Base-by-base conservation (phyloP, 768 basidiomycete genomes). In the Suillus lakei region DNA sequence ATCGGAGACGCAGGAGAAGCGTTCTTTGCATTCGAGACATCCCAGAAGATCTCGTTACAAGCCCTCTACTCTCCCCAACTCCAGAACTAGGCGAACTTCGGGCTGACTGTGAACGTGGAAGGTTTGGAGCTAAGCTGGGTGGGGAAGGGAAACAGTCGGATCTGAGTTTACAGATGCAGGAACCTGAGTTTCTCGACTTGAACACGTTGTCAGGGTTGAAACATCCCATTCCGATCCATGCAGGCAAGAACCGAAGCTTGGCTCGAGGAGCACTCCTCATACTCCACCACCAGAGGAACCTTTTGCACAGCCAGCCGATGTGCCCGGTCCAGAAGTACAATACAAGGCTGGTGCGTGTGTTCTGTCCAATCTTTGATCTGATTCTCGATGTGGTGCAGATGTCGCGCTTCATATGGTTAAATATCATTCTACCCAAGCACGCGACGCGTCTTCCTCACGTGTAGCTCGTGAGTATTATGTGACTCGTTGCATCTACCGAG, bases 11-110 rank as follows among this genome's bases (percentile, higher is more conserved):
- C 98, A 1, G 98, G 98, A 5, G 98, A 99, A 79, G 98, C 96
- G 0, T 99, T 99, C 84, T 99, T 99, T 73, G 92, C 99, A 44
- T 95, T 99, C 69, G 97, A 99, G 78, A 98, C 97, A 90, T 99
- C 36, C 97, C 98, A 4, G 91, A 87, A 55, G 93, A 96, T 74
- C 87, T 99, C 67, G 91, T 96, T 68, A 99, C 98, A 0, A 95
- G 92, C 78, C 98, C 98, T 30, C 80, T 99, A 28, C 86, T 97
- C 16, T 83, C 89, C 66, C 87, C 91, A 10, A 89, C 89, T 3
- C 79, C 74, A 58, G 39, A 30, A 16, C 73, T 81, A 32, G 82
- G 81, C 5, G 82, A 82, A 44, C 58, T 12, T 4, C 71, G 67
- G 66, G 62, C 76, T 67, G 67, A 69, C 70, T 64, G 76, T 53